Conservation (phyloP, 2,329 filamentous ascomycete species). For the Neonectria punicea region DNA sequence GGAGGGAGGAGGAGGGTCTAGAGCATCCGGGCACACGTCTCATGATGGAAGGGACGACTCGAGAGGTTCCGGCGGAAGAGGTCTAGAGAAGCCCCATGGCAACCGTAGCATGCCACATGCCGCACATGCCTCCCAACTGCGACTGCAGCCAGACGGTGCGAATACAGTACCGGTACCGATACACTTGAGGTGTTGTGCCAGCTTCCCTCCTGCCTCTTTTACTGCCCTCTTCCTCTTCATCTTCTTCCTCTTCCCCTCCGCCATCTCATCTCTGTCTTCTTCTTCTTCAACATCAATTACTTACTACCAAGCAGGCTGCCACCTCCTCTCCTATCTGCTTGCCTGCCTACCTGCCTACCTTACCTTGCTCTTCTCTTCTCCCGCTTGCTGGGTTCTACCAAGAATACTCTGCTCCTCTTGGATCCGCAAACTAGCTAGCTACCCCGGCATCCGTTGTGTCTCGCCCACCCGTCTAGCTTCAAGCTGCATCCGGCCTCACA, state of each 20-base stretch:
- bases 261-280: not conserved
- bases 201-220: not conserved
- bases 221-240: not conserved
- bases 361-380: not conserved
- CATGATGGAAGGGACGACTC: not conserved
- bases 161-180: not conserved
- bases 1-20: not conserved
- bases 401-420: not conserved
- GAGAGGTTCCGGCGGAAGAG: not conserved
- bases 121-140: not conserved
- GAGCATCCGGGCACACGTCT: not conserved
- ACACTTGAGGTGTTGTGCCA: not conserved
- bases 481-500: slow-evolving; percentile 17
- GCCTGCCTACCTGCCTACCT: not conserved
- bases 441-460: slow-evolving; percentile 16
- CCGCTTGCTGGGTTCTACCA: not conserved
- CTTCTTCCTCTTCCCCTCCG: not conserved
- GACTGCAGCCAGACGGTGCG: no score
- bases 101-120: not conserved
- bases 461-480: slow-evolving; percentile 17
- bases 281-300: not conserved
- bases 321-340: not conserved
- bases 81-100: not conserved
- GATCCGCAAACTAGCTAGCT: slow-evolving; percentile 19
- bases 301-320: not conserved